Percentiles rank a stretch among this genome's conserved stretches.
Conservation (phyloP, 306 rosid genomes). For the Castanea crenata region DNA sequence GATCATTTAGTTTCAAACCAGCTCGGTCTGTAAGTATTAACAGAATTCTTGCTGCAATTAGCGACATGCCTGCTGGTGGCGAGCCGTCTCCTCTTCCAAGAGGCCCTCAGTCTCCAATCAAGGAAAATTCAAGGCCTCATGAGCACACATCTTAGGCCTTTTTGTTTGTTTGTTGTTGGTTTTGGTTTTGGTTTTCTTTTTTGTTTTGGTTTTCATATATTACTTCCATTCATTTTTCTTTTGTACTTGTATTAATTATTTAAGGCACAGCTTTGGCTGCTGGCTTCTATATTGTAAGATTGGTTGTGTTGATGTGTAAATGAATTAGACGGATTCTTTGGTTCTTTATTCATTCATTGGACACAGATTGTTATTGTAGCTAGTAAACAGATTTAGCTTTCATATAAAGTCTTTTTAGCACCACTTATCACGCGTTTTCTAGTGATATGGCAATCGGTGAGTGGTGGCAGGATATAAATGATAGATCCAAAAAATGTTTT, state of each 20-base stretch:
- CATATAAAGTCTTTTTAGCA: neutral
- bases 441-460: too few species aligned
- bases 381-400: neutral
- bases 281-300: neutral
- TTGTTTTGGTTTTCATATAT: neutral
- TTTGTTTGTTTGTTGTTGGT: neutral
- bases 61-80: slow-evolving; percentile 64
- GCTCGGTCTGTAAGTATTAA: slow-evolving; percentile 69
- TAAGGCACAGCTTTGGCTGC: neutral
- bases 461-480: too few species aligned
- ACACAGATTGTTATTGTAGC: neutral
- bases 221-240: neutral
- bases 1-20: slow-evolving; percentile 59
- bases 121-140: slow-evolving; percentile 7
- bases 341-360: neutral
- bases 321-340: slow-evolving; percentile 14
- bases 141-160: neutral
- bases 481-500: neutral
- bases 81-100: slow-evolving; percentile 59
- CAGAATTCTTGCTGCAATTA: slow-evolving; percentile 56
- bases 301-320: neutral
- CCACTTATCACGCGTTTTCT: neutral
- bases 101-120: slow-evolving; percentile 29
- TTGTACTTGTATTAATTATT: too few species aligned
- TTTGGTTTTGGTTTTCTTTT: neutral